Conservation (phyloP, 306 rosid genomes). For the Pueraria montana region DNA sequence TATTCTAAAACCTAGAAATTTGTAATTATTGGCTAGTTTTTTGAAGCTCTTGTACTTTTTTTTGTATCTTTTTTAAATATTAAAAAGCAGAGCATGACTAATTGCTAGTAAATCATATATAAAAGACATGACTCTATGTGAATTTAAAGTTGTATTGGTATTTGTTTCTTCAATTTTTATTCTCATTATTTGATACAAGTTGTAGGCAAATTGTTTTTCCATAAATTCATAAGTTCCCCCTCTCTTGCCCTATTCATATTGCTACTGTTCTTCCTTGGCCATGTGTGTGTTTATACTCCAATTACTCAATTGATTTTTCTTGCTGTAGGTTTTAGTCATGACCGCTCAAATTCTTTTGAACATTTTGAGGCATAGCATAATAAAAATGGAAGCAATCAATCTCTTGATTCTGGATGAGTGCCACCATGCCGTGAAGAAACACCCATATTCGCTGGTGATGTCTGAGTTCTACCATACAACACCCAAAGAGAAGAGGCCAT, state of each 20-base stretch:
- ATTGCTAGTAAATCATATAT: constrained; percentile 20
- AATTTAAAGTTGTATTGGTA: constrained; percentile 6
- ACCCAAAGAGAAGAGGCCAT: constrained; percentile 87
- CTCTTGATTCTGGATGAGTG: constrained; percentile 96
- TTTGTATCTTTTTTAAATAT: not conserved
- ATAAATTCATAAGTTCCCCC: not conserved
- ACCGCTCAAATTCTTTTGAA: constrained; percentile 98
- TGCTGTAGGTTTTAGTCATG: constrained; percentile 93
- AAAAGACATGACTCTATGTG: constrained; percentile 5
- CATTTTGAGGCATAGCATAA: constrained; percentile 98
- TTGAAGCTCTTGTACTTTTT: constrained; percentile 11
- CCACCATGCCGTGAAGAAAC: constrained; percentile 99
- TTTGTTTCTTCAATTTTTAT: constrained; percentile 23
- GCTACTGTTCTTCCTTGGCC: constrained; percentile 38
- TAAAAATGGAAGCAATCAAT: constrained; percentile 92
- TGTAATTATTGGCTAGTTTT: constrained; percentile 9
- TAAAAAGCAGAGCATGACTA: not conserved
- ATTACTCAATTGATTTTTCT: constrained; percentile 44
- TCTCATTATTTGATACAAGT: not conserved
- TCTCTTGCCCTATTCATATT: not conserved
- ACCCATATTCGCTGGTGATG: constrained; percentile 98
- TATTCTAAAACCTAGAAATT: constrained; percentile 8
- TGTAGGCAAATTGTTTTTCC: constrained; percentile 20
- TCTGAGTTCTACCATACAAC: constrained; percentile 99
- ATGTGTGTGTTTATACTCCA: constrained; percentile 33